These are phyloP conservation scores for Trapa bicornis DNA, from an alignment of 345 rosid species.

Conservation along the genomic window DNA sequence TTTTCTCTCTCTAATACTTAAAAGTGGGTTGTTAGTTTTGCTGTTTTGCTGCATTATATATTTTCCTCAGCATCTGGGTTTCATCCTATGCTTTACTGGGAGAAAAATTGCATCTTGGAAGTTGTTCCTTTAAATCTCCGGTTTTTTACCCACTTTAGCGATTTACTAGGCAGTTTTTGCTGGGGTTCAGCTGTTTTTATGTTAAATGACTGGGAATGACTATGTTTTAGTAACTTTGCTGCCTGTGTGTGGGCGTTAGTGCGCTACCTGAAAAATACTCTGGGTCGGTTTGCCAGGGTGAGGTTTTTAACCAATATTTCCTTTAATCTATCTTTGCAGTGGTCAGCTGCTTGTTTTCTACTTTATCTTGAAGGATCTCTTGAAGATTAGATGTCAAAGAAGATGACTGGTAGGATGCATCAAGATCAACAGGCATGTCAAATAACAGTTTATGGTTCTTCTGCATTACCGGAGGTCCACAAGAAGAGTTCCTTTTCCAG, in stretches of 20 bases:
- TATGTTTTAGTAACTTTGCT: not conserved
- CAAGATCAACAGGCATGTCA: constrained; percentile 41
- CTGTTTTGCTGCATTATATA: not conserved
- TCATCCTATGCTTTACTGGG: not conserved
- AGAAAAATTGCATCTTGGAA: not conserved
- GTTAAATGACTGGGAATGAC: not conserved
- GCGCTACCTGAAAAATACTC: not conserved
- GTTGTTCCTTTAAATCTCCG: not conserved
- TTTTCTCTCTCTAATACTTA: too few relatives aligned
- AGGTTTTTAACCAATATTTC: not conserved
- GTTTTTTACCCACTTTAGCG: not conserved
- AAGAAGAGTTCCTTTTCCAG: constrained; percentile 28
- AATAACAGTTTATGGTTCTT: constrained; percentile 29
- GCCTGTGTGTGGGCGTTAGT: too few relatives aligned
- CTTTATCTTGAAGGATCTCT: not conserved
- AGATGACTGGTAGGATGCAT: constrained; percentile 35
- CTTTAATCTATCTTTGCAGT: not conserved
- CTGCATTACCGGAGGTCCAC: constrained; percentile 23
- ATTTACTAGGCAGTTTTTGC: not conserved
- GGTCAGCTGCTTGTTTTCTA: not conserved
- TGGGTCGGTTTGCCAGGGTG: not conserved
- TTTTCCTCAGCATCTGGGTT: not conserved
- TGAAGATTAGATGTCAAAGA: constrained; percentile 22
- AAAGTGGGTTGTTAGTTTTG: too few relatives aligned
- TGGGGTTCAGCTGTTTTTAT: too few relatives aligned